Conservation (phyloP, 2,329 filamentous ascomycete species). For the Neurospora sp. region DNA sequence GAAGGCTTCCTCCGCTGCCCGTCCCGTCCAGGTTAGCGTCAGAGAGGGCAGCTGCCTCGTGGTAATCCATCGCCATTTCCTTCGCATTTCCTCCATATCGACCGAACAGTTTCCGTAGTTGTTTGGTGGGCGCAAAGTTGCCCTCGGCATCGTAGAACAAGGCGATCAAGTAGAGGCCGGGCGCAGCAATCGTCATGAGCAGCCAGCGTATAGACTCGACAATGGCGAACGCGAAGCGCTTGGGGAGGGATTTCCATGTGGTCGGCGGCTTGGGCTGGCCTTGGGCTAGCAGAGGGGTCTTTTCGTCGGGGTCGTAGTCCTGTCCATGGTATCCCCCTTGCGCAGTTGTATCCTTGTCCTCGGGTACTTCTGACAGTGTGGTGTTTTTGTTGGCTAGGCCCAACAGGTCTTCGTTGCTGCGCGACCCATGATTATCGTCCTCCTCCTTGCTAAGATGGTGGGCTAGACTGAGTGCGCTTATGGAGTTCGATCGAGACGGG, state of each 20-base stretch:
- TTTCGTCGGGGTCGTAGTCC: conserved; percentile 43
- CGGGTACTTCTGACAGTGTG: conserved; percentile 15
- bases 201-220: conserved; percentile 70
- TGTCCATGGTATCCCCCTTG: conserved; percentile 1
- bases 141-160: conserved; percentile 76
- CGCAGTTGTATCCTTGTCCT: conserved; percentile 17
- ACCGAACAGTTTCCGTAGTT: conserved; percentile 56
- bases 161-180: conserved; percentile 71
- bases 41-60: conserved; percentile 20
- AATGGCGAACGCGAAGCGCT: conserved; percentile 60
- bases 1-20: conserved; percentile 16
- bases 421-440: conserved; percentile 18
- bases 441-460: conserved; percentile 29
- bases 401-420: conserved; percentile 17
- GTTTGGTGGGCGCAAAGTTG: conserved; percentile 66
- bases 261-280: conserved; percentile 24
- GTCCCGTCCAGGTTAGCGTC: conserved; percentile 14
- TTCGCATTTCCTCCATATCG: conserved; percentile 30
- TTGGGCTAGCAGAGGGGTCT: conserved; percentile 53
- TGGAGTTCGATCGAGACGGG: conserved; percentile 51
- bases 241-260: conserved; percentile 48
- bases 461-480: conserved; percentile 41
- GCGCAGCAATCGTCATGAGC: conserved; percentile 66
- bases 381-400: neutral
- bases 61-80: conserved; percentile 38